phyloP scores from a whole-genome alignment of 768 basidiomycete genomes.

The Lanmaoa rubissima region DNA sequence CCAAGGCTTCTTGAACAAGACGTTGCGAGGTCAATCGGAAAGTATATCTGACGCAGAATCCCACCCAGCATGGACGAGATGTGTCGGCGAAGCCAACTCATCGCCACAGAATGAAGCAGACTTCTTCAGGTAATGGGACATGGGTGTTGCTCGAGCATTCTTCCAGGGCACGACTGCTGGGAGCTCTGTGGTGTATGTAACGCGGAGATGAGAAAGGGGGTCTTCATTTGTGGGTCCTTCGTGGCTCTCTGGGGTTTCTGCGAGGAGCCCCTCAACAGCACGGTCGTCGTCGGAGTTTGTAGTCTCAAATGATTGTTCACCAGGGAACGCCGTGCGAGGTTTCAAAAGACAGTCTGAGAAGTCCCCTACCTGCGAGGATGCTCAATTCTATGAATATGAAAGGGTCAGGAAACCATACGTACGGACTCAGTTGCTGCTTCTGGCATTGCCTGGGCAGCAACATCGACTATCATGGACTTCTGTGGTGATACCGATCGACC shows the following conservation, averaged over 20 bases:
- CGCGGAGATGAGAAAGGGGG: constrained; percentile 36
- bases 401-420: constrained; percentile 28
- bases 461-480: constrained; percentile 24
- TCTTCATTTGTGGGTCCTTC: constrained; percentile 32
- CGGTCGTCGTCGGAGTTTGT: constrained; percentile 39
- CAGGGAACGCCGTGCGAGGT: constrained; percentile 26
- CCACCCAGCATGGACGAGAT: constrained; percentile 57
- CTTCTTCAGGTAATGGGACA: constrained; percentile 39
- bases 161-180: constrained; percentile 35
- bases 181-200: constrained; percentile 35
- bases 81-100: constrained; percentile 44
- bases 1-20: constrained; percentile 5
- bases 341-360: constrained; percentile 25
- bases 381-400: constrained; percentile 32
- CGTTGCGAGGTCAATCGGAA: constrained; percentile 29
- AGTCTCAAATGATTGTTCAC: constrained; percentile 32
- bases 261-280: constrained; percentile 32
- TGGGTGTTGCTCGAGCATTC: constrained; percentile 33
- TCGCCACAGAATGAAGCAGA: constrained; percentile 39
- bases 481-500: constrained; percentile 35
- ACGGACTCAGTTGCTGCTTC: constrained; percentile 31
- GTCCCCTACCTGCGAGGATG: constrained; percentile 30
- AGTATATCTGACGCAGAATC: constrained; percentile 47
- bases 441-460: constrained; percentile 21
- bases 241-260: constrained; percentile 33